A percentile compares a stretch with the other conserved stretches of the same genome.
Evolutionary conservation across 441 rosid species (phyloP).

Genomic region (Theobroma grandiflorum): DNA sequence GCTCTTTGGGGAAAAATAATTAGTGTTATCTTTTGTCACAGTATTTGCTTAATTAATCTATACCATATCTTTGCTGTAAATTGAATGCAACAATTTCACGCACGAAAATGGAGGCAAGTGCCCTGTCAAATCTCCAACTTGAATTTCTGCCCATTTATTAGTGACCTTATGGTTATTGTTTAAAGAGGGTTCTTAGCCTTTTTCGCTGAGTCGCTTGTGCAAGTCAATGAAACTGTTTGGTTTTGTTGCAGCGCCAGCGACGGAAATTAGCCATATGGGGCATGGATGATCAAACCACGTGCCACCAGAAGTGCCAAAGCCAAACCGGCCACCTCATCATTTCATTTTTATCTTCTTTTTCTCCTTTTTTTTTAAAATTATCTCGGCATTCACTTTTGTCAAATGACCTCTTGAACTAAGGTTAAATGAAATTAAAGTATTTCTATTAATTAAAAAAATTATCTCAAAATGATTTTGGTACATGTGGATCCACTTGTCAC

Average conservation of each 20-base stretch:
- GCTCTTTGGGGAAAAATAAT: neutral
- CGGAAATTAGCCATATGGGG: neutral
- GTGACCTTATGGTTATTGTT: neutral
- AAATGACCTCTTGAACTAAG: too few species aligned
- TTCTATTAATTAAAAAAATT: too few species aligned
- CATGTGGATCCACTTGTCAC: too few species aligned
- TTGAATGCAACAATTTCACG: neutral
- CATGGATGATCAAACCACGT: neutral
- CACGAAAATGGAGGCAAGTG: neutral
- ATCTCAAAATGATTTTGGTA: too few species aligned
- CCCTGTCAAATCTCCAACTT: neutral
- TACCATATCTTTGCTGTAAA: neutral
- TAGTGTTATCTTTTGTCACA: neutral
- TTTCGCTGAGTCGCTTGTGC: conserved; percentile 13
- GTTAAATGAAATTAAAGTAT: too few species aligned
- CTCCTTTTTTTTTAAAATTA: neutral
- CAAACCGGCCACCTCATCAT: neutral
- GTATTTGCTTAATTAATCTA: neutral
- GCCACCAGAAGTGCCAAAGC: conserved; percentile 6
- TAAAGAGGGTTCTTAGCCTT: neutral
- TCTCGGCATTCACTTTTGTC: too few species aligned
- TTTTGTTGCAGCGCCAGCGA: conserved; percentile 21
- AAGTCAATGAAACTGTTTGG: conserved; percentile 26
- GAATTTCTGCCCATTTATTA: neutral
- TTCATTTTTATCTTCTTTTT: neutral